Conservation (phyloP, 1,139 yeast genomes). For the Magnusiomyces tetraspermus region DNA sequence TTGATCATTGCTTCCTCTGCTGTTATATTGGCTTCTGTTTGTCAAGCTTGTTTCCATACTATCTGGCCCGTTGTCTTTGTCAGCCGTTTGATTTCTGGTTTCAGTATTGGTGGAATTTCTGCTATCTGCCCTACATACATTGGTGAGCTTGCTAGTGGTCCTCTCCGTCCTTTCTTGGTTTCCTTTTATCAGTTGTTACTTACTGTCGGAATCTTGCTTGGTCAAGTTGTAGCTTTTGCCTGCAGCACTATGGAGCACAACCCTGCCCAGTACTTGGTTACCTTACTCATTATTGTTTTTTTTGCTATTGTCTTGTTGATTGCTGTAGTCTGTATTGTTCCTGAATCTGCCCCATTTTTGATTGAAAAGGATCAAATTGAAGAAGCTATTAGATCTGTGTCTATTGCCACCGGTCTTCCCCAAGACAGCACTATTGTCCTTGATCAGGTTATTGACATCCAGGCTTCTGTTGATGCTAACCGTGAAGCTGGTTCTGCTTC, state of each 20-base stretch:
- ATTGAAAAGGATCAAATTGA: conserved; percentile 46
- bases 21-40: conserved; percentile 43
- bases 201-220: conserved; percentile 60
- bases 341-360: conserved; percentile 72
- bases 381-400: conserved; percentile 52
- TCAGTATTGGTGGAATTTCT: conserved; percentile 62
- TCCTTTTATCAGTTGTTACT: conserved; percentile 60
- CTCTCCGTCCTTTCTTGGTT: conserved; percentile 61
- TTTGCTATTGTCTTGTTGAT: conserved; percentile 35
- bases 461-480: conserved; percentile 55
- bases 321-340: conserved; percentile 55
- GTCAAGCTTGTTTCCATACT: conserved; percentile 41
- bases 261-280: conserved; percentile 51
- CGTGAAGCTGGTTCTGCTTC: conserved; percentile 55
- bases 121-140: conserved; percentile 60
- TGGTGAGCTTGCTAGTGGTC: conserved; percentile 50
- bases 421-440: conserved; percentile 49
- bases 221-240: conserved; percentile 59
- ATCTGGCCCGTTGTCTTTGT: conserved; percentile 36
- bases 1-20: conserved; percentile 39
- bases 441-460: conserved; percentile 42
- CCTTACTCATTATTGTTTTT: conserved; percentile 41
- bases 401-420: conserved; percentile 54
- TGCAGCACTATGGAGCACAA: conserved; percentile 39
- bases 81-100: conserved; percentile 44